phyloP scores from a whole-genome alignment of 805 yeast species.

The Hemisphaericaspora nanyangensis region DNA sequence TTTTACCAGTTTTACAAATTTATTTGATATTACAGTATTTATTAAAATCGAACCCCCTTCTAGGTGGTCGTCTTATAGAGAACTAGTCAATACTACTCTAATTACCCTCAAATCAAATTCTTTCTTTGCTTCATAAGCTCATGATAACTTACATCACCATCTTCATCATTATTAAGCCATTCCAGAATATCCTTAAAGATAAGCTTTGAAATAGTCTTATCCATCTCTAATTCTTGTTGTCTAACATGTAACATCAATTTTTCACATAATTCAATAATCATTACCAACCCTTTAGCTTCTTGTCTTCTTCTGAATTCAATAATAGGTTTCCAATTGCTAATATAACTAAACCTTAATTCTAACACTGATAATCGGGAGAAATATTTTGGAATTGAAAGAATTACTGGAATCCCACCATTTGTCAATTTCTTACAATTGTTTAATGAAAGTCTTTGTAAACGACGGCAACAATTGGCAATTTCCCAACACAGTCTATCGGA shows the following conservation, averaged over 20 bases:
- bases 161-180: conserved; percentile 55
- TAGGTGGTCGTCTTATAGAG: too few relatives aligned
- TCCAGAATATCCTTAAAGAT: conserved; percentile 60
- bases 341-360: conserved; percentile 63
- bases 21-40: too few relatives aligned
- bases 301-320: conserved; percentile 64
- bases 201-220: conserved; percentile 49
- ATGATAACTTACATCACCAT: conserved; percentile 16
- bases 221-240: conserved; percentile 57
- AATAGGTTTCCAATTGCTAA: conserved; percentile 59
- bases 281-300: conserved; percentile 34
- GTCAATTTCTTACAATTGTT: conserved; percentile 66
- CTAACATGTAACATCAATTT: conserved; percentile 54
- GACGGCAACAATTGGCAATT: conserved; percentile 52
- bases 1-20: too few relatives aligned
- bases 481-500: conserved; percentile 82
- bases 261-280: conserved; percentile 78
- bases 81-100: too few relatives aligned
- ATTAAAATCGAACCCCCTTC: too few relatives aligned
- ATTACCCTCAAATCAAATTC: neutral
- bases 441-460: conserved; percentile 63
- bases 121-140: neutral
- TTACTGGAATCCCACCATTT: conserved; percentile 53
- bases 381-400: conserved; percentile 35
- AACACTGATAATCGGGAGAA: conserved; percentile 64